Base-by-base conservation (phyloP, 805 yeast species). In the Wickerhamiella australiensis region DNA sequence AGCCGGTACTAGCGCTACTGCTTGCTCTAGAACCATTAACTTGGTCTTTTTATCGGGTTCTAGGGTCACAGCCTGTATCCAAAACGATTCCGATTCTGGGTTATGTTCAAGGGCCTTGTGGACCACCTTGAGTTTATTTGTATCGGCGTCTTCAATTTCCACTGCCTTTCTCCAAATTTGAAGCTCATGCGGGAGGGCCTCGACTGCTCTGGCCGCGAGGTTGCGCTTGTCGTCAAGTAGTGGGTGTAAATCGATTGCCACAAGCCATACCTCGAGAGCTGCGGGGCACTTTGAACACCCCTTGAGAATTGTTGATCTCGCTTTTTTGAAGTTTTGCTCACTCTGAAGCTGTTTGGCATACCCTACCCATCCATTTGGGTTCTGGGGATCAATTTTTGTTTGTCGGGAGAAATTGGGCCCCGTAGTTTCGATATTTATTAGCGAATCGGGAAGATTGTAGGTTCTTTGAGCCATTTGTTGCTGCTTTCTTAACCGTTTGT, bases 331-430 rank as follows among this genome's bases (percentile, higher is more conserved):
- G 47, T 77, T 78, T 41, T 72, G 71, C 1, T 80, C 81, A 42
- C 72, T 74, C 55, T 77, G 82, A 59, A 90, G 97, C 8, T 86
- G 61, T 43, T 85, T 66, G 0, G 95, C 94, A 44, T 86, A 76
- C 0, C 94, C 85, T 20, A 90, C 82, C 95, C 95, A 90, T 3
- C 82, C 84, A 44, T 76, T 75, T 0, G 94, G 75, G 51, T 79
- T 80, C 38, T 67, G 64, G 0, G 96, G 95, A 57, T 85, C 82
- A 0, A 85, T 67, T 54, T 75, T 76, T 31, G 94, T 71, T 54
- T 84, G 72, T 2, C 86, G 52, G 1, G 68, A 64, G 1, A 63
- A 55, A 13, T 63, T 69, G 9, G 59, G 45, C n/a, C 63, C 59
- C 7, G 61, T 65, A 23, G 56, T 52, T 12, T 63, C 59, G 18